Evolutionary conservation across 2,329 filamentous ascomycete species (phyloP), one percentile per base, ranked within the genome.

Genomic region (Davidsoniella virescens): DNA sequence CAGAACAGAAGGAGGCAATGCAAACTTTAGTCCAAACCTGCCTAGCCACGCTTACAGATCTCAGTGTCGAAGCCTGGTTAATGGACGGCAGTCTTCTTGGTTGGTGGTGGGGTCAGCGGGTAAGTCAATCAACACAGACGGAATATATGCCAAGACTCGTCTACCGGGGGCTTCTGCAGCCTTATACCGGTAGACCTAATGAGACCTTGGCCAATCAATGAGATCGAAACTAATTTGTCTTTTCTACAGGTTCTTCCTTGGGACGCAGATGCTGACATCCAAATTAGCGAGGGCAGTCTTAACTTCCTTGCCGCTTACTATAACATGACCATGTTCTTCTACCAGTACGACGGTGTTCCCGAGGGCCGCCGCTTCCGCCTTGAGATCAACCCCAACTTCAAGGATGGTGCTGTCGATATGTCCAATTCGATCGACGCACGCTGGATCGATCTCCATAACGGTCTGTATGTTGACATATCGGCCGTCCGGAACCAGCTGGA

Each of bases 11-110:
- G 18, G 69, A 76, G 25, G 78, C 75, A 1, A 70, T 87, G 52
- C 72, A 70, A 47, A 71, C 79, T 55, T 75, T 90, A 57, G 71
- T 87, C 48, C 76, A 80, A 57, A 79, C 84, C 25, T 90, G 87
- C 61, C 69, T 90, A 44, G 67, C 73, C 40, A 84, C 80, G 26
- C 82, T 84, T 59, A 67, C 70, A 45, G 72, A 76, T 37, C 69
- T 84, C 26, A 73, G 76, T 2, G 63, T 87, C 52, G 80, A 88
- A 62, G 87, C 84, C 5, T 90, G 85, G 85, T 75, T 90, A 53
- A 84, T 85, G 58, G 84, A 90, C 60, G 82, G 84, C n/a, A 83
- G 82, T n/a, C 67, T 90, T 26, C 67, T 92, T 29, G 85, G 84
- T 5, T 92, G 85, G 85, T 90, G 84, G 83, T 90, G 84, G 84